Evolutionary conservation across 1,284 basidiomycete genomes (phyloP), one percentile per base, ranked within the genome.

Genomic region (Naganishia albida): DNA sequence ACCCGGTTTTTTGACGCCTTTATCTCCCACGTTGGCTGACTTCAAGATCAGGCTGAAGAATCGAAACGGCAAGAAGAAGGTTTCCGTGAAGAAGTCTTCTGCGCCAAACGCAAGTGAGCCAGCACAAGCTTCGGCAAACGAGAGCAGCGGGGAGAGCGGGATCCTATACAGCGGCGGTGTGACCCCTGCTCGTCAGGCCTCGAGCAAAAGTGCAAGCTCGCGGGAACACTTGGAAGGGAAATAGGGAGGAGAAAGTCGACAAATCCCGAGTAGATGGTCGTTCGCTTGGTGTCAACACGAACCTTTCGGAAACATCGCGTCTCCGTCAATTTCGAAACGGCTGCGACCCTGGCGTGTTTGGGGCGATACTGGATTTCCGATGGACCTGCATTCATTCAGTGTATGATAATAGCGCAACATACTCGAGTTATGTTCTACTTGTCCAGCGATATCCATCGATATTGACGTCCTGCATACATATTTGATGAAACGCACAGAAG

Each of bases 41-140:
- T 43, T 63, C 60, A 52, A 53, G 43, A 46, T 18, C 40, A 63
- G 50, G 26, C 40, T 63, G 25, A 63, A 63, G 26, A 18, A 8
- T 20, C 60, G 60, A 30, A 43, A 25, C 46, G 34, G 46, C 12
- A 60, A 39, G 46, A 60, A 50, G 23, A 48, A 39, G 28, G n/a
- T 8, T 13, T 13, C 39, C 18, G 16, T 7, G 46, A 39, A 10
- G 25, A 28, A 56, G n/a, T 43, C 54, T 18, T 25, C 54, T 28
- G 28, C 54, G 10, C 26, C 39, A 15, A 28, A 28, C 15, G 42
- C 40, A n/a, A n/a, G 38, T 28, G 13, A 13, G 15, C 12, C 39
- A 25, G 52, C n/a, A 20, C 34, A 23, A 10, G 18, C 23, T 38
- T 38, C 39, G 10, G 13, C 34, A 20, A 26, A 54, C 23, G 52